Evolutionary conservation across 202 grass and related monocot genomes (phyloP).

Genomic region (Carex sylvatica): DNA sequence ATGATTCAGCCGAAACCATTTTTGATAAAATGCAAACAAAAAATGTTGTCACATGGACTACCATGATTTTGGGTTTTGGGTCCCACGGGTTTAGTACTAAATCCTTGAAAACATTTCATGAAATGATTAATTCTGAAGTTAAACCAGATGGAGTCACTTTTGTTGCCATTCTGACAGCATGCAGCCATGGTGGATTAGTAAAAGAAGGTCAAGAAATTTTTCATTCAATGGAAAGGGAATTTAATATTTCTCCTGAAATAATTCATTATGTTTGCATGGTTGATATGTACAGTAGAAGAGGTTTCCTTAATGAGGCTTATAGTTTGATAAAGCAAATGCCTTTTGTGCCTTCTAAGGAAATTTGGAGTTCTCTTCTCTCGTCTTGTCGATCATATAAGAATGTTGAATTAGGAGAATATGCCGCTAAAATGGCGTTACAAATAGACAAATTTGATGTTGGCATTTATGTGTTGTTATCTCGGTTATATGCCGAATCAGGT

Average conservation of each 20-base stretch:
- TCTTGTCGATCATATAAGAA: slow-evolving; percentile 55
- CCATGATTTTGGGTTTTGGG: slow-evolving; percentile 64
- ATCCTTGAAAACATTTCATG: slow-evolving; percentile 48
- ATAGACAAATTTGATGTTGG: slow-evolving; percentile 63
- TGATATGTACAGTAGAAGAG: slow-evolving; percentile 61
- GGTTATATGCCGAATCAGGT: slow-evolving; percentile 61
- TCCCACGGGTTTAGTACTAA: slow-evolving; percentile 50
- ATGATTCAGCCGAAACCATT: slow-evolving; percentile 38
- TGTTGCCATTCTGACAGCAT: slow-evolving; percentile 60
- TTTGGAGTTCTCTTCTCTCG: slow-evolving; percentile 75
- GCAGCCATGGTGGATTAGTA: slow-evolving; percentile 65
- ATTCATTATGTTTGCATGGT: slow-evolving; percentile 84
- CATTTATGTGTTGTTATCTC: slow-evolving; percentile 71
- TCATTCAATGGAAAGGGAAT: slow-evolving; percentile 35
- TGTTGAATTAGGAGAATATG: slow-evolving; percentile 57
- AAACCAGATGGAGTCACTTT: slow-evolving; percentile 60
- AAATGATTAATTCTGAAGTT: slow-evolving; percentile 49
- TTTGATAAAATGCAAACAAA: slow-evolving; percentile 46
- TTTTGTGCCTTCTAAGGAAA: slow-evolving; percentile 55
- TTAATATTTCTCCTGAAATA: slow-evolving; percentile 40
- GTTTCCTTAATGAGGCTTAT: slow-evolving; percentile 58
- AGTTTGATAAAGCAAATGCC: slow-evolving; percentile 56
- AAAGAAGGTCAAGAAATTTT: slow-evolving; percentile 63
- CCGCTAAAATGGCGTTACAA: slow-evolving; percentile 59
- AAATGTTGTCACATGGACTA: slow-evolving; percentile 80